A percentile compares a stretch with the other conserved stretches of the same genome.
These are phyloP conservation scores for Kwoniella sp. DNA, from an alignment of 768 basidiomycete species.

Conservation along the genomic window DNA sequence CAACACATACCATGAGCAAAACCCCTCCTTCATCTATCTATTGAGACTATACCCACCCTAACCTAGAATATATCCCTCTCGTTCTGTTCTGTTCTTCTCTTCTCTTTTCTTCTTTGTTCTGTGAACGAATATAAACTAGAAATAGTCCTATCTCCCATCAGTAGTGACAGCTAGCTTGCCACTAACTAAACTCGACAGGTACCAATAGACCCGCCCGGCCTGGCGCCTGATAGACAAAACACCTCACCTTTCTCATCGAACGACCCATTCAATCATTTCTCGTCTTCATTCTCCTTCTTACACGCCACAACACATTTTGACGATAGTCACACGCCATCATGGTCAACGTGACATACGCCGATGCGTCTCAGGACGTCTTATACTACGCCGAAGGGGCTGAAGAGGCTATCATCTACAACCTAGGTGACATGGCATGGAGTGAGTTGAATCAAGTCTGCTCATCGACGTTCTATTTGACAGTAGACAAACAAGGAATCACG, in stretches of 20 bases:
- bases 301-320: neutral
- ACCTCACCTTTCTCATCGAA: neutral
- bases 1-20: neutral
- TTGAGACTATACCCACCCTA: neutral
- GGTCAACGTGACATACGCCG: constrained; percentile 53
- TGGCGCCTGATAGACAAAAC: neutral
- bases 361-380: constrained; percentile 42
- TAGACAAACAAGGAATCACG: neutral
- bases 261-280: neutral
- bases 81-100: constrained; percentile 5
- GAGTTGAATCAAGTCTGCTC: no score
- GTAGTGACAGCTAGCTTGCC: neutral
- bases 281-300: neutral
- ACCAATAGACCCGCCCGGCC: neutral
- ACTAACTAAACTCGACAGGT: neutral
- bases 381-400: constrained; percentile 42
- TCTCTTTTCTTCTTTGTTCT: neutral
- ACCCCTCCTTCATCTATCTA: neutral
- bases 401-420: constrained; percentile 45
- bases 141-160: constrained; percentile 1
- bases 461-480: no score
- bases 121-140: neutral
- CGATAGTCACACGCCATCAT: constrained; percentile 22
- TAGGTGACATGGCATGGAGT: constrained; percentile 55
- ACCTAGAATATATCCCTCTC: neutral